Conservation (phyloP, 2,329 filamentous ascomycete genomes). For the Claviceps humidiphila region DNA sequence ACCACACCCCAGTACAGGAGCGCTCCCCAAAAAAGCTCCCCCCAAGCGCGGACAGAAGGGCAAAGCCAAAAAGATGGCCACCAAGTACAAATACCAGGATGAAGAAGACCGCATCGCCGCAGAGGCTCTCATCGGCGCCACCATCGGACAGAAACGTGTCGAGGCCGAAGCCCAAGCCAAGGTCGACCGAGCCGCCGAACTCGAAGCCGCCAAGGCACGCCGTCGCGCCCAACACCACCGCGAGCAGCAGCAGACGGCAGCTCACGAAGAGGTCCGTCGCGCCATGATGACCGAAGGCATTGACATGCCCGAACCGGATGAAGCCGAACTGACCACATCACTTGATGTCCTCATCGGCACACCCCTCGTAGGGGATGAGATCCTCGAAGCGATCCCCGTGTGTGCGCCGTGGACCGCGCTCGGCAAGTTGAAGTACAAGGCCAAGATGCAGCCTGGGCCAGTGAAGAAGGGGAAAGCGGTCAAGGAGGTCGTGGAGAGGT, state of each 20-base stretch:
- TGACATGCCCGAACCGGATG: conserved; percentile 47
- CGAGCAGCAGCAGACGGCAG: conserved; percentile 60
- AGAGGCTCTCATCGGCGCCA: conserved; percentile 73
- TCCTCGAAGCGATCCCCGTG: conserved; percentile 51
- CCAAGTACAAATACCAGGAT: conserved; percentile 88
- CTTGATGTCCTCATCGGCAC: conserved; percentile 66
- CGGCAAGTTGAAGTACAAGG: conserved; percentile 75
- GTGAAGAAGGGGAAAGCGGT: conserved; percentile 92
- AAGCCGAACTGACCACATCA: conserved; percentile 37
- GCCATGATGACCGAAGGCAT: conserved; percentile 45
- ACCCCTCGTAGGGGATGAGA: conserved; percentile 70
- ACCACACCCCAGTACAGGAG: background rate
- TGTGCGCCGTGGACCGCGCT: conserved; percentile 54
- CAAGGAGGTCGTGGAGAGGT: conserved; percentile 74
- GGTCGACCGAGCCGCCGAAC: conserved; percentile 53
- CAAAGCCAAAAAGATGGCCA: conserved; percentile 76
- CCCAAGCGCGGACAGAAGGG: conserved; percentile 61
- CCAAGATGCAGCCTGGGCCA: conserved; percentile 80
- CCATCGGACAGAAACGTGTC: conserved; percentile 50
- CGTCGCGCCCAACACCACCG: conserved; percentile 68
- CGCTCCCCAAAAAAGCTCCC: conserved; percentile 26
- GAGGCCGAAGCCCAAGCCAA: conserved; percentile 57
- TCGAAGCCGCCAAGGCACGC: conserved; percentile 58
- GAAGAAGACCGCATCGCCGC: conserved; percentile 81
- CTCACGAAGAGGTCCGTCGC: conserved; percentile 58